Evolutionary conservation across 2,329 filamentous ascomycete species (phyloP).

Genomic region (Trichophyton benhamiae): DNA sequence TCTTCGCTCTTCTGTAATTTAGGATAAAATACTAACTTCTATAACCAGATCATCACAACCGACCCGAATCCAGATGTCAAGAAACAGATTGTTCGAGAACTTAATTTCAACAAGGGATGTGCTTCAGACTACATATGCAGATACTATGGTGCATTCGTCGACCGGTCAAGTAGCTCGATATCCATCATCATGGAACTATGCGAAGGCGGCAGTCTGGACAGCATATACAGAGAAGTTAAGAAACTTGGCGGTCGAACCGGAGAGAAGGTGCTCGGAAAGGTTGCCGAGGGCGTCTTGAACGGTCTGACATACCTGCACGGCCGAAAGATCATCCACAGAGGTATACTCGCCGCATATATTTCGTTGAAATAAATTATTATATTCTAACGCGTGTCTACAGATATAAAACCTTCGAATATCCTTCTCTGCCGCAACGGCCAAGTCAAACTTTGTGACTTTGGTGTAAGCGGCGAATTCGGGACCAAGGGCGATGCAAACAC

Average conservation of each 20-base stretch:
- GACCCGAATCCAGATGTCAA: conserved; percentile 97
- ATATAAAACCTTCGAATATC: conserved; percentile 98
- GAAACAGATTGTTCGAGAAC: conserved; percentile 91
- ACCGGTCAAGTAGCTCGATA: conserved; percentile 90
- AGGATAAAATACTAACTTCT: conserved; percentile 12
- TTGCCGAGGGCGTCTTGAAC: conserved; percentile 86
- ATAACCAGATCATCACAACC: conserved; percentile 76
- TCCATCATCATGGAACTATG: conserved; percentile 99
- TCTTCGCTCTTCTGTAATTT: not conserved
- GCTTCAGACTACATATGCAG: conserved; percentile 91
- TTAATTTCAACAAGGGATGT: conserved; percentile 96
- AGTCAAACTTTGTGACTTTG: conserved; percentile 97
- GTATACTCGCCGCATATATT: conserved; percentile 19
- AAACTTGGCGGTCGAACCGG: conserved; percentile 87
- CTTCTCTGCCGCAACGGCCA: conserved; percentile 82
- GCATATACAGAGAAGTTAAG: conserved; percentile 95
- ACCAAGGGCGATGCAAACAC: conserved; percentile 98
- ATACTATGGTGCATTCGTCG: conserved; percentile 95
- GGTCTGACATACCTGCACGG: conserved; percentile 90
- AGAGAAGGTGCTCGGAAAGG: conserved; percentile 93
- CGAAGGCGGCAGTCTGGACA: conserved; percentile 89
- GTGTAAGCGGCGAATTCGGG: conserved; percentile 92
- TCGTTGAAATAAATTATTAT: not conserved
- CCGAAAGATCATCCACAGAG: conserved; percentile 90
- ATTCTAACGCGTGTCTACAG: conserved; percentile 28